Percentiles rank a stretch among this genome's conserved stretches.
Evolutionary conservation across 176 grass and related monocot genomes (phyloP).

Genomic region (Cenchrus americanus): DNA sequence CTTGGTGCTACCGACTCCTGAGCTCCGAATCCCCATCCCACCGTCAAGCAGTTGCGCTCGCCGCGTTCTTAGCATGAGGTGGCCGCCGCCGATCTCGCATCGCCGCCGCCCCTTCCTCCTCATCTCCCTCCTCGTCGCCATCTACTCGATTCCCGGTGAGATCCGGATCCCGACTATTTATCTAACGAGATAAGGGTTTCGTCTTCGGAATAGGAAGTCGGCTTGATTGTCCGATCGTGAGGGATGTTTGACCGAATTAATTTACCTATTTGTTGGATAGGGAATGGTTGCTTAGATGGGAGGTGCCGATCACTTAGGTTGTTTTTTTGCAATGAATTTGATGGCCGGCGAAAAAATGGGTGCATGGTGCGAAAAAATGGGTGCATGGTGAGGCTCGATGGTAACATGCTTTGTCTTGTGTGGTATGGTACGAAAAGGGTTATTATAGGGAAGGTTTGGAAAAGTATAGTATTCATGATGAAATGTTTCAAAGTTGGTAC

Average conservation of each 20-base stretch:
- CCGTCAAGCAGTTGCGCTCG: background rate
- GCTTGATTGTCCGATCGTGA: background rate
- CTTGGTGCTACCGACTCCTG: background rate
- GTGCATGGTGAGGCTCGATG: background rate
- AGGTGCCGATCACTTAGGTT: background rate
- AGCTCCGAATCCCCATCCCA: background rate
- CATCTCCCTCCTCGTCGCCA: slow-evolving; percentile 29
- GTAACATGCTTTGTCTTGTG: background rate
- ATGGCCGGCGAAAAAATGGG: background rate
- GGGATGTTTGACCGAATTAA: slow-evolving; percentile 12
- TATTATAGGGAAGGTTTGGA: background rate
- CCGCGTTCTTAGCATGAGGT: slow-evolving; percentile 50
- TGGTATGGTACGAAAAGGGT: background rate
- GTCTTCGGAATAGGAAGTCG: background rate
- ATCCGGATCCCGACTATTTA: slow-evolving; percentile 29
- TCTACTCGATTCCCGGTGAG: slow-evolving; percentile 54
- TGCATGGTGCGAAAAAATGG: too few relatives aligned
- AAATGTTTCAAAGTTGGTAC: background rate
- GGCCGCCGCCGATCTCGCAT: slow-evolving; percentile 32
- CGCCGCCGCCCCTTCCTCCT: background rate
- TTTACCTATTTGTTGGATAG: background rate
- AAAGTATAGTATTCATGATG: background rate
- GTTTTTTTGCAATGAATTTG: background rate
- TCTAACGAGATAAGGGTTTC: background rate
- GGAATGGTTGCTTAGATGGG: slow-evolving; percentile 13